Evolutionary conservation across 495 filamentous ascomycete genomes (phyloP), one percentile per base, ranked within the genome.

Genomic region (Tuber brumale): DNA sequence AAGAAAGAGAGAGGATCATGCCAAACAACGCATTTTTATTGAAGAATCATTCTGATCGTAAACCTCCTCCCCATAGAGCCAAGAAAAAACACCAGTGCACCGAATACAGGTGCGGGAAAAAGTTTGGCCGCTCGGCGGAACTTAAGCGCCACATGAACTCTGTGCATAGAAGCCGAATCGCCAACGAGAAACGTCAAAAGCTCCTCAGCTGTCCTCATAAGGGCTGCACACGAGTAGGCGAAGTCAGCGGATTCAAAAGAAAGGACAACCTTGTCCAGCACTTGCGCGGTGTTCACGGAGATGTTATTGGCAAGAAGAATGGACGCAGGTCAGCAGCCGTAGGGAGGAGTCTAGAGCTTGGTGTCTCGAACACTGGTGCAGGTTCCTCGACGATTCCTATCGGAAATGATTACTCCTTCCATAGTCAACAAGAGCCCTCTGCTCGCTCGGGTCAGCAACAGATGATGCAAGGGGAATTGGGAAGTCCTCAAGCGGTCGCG

Each of bases 1-100:
- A 66, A 66, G 57, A 2, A 35, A 66, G 57, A 18, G n/a, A 35
- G 8, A 42, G 0, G 31, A 31, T 14, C 27, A 66, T 18, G 57
- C 57, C 57, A 19, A 66, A 35, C 14, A 51, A 16, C 9, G 10
- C 4, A 31, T 66, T 66, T 61, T 35, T 66, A 35, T 31, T 19
- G 57, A 66, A 66, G 57, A 66, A 66, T 27, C 27, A 66, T 66
- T 66, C 57, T 66, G 27, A 66, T 66, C 18, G 57, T 66, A 31
- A 66, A 66, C 27, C 27, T 27, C 57, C 10, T 27, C 57, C 57
- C 57, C 12, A 14, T 66, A 66, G 57, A 66, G 3, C 27, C 57
- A 66, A 66, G 7, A 66, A 66, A 18, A 1, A 1, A 12, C 14
- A 66, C 10, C 57, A 18, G 14, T 66, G 57, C 57, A 0, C 31